Conservation (phyloP, 768 basidiomycete species). For the Lentinula aciculospora region DNA sequence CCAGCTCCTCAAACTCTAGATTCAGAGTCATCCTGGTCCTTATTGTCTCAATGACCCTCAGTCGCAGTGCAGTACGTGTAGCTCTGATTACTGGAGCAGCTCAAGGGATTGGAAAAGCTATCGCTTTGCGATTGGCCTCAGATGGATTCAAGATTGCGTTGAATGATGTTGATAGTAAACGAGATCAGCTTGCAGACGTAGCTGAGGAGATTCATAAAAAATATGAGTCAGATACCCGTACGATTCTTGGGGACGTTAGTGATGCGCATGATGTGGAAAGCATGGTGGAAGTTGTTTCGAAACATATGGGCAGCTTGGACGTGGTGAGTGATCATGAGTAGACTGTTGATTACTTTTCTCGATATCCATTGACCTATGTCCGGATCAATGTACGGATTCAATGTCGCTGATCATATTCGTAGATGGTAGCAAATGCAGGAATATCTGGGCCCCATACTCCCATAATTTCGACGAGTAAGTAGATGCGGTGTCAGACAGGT, state of each 20-base stretch:
- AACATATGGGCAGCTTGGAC: constrained; percentile 27
- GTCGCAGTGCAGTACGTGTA: not conserved
- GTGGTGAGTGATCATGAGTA: constrained; percentile 19
- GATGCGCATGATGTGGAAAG: constrained; percentile 26
- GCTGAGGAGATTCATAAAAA: not conserved
- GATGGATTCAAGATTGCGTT: constrained; percentile 31
- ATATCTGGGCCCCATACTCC: not conserved
- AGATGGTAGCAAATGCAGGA: constrained; percentile 21
- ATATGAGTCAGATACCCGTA: not conserved
- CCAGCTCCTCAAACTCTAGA: too few species aligned
- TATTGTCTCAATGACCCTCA: not conserved
- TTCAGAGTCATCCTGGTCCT: not conserved
- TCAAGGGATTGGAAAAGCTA: constrained; percentile 33
- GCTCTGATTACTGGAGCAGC: constrained; percentile 28
- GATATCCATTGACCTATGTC: too few species aligned
- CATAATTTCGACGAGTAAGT: not conserved
- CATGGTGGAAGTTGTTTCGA: constrained; percentile 18
- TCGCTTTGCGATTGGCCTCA: constrained; percentile 29
- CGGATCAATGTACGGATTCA: too few species aligned
- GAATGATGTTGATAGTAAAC: constrained; percentile 19
- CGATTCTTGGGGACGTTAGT: constrained; percentile 21
- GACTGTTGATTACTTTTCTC: too few species aligned
- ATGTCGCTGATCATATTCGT: not conserved
- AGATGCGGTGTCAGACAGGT: too few species aligned
- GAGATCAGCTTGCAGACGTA: not conserved